phyloP scores from a whole-genome alignment of 2,329 filamentous ascomycete species.

The Ophiostoma sp. region DNA sequence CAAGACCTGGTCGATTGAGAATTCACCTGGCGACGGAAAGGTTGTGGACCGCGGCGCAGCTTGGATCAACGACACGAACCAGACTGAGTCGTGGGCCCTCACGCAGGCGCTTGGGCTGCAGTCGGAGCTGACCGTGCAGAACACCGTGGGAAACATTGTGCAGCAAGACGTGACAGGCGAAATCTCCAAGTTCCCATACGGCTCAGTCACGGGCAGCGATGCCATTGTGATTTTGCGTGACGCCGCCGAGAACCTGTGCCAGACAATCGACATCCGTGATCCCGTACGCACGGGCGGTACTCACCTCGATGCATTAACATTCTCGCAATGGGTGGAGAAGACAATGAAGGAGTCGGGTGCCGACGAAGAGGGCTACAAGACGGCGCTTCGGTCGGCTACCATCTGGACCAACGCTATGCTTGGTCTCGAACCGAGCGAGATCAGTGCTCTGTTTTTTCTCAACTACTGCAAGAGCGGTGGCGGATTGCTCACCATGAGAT shows the following conservation, averaged over 20 bases:
- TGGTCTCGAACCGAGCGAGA: constrained; percentile 44
- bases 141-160: constrained; percentile 21
- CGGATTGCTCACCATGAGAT: constrained; percentile 48
- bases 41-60: constrained; percentile 22
- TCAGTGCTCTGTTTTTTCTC: constrained; percentile 50
- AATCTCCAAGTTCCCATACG: constrained; percentile 20
- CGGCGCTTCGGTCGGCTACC: constrained; percentile 17
- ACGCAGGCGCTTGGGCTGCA: constrained; percentile 13
- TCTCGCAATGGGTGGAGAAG: constrained; percentile 18
- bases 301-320: constrained; percentile 18
- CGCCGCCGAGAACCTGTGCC: constrained; percentile 19
- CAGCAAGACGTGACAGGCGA: constrained; percentile 20
- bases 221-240: constrained; percentile 16
- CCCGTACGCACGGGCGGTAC: constrained; percentile 16
- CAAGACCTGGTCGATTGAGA: constrained; percentile 39
- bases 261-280: constrained; percentile 22
- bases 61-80: constrained; percentile 26
- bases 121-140: constrained; percentile 19
- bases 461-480: constrained; percentile 50
- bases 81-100: constrained; percentile 17
- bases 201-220: neutral
- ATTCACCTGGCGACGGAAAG: constrained; percentile 12
- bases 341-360: constrained; percentile 6
- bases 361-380: constrained; percentile 13
- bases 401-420: constrained; percentile 32